Percentiles rank a stretch among this genome's conserved stretches.
phyloP scores from a whole-genome alignment of 108 stramenopile genomes.

The Pseudonitzschia pungens region DNA sequence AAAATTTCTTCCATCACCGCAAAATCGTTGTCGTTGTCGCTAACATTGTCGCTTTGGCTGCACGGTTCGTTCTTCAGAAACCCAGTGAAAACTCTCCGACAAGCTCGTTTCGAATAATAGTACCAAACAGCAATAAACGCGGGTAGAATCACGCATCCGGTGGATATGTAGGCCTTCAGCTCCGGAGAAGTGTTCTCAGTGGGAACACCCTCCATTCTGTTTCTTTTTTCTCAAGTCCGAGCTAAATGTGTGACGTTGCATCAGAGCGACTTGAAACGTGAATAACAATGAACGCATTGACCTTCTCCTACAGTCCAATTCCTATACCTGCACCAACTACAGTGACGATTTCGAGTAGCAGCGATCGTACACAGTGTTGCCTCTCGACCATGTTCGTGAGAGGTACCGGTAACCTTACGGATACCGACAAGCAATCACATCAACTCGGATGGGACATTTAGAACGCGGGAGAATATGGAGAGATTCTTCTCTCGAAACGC shows the following conservation, averaged over 20 bases:
- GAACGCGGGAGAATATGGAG: no score
- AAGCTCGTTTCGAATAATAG: conserved; percentile 34
- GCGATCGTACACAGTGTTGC: no score
- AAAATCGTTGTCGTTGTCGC: background rate
- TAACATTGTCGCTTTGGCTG: background rate
- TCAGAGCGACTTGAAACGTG: no score
- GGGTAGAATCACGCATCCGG: conserved; percentile 33
- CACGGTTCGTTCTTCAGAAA: background rate
- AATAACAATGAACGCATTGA: no score
- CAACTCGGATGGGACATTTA: no score
- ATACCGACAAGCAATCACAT: no score
- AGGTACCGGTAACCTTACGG: no score
- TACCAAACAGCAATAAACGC: conserved; percentile 37
- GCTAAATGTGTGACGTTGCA: background rate
- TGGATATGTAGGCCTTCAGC: conserved; percentile 7
- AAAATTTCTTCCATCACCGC: conserved; percentile 19
- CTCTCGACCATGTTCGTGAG: no score
- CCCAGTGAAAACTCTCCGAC: conserved; percentile 4
- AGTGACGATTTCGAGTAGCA: no score
- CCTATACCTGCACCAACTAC: no score
- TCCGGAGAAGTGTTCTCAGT: background rate
- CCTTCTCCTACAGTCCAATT: no score
- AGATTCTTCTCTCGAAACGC: no score
- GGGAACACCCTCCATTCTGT: background rate
- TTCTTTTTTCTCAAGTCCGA: background rate